phyloP scores from a whole-genome alignment of 1,284 basidiomycete species.

The Trametes sp. region DNA sequence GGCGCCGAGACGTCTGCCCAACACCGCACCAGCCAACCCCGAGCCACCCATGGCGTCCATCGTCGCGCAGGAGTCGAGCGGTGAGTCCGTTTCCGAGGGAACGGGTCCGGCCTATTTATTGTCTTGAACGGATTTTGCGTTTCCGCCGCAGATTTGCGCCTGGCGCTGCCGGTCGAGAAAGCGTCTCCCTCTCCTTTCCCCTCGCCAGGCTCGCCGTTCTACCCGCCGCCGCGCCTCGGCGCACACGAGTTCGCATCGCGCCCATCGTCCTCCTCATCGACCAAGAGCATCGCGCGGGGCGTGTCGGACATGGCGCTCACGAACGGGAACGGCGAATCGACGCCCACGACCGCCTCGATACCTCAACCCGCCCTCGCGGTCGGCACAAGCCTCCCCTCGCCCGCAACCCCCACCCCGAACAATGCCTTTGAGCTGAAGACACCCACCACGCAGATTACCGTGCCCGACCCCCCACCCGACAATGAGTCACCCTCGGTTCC shows the following conservation, averaged over 20 bases:
- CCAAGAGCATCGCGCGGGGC: conserved; percentile 37
- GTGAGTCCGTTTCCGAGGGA: conserved; percentile 20
- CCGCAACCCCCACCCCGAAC: conserved; percentile 37
- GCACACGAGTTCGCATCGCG: conserved; percentile 71
- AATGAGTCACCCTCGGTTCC: conserved; percentile 24
- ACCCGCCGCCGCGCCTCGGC: conserved; percentile 68
- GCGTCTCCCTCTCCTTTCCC: conserved; percentile 68
- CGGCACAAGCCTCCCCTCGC: conserved; percentile 27
- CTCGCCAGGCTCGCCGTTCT: conserved; percentile 69
- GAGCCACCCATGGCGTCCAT: conserved; percentile 28
- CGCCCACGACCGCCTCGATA: conserved; percentile 33
- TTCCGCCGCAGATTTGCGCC: conserved; percentile 42
- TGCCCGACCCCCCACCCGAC: conserved; percentile 29
- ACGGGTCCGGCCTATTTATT: conserved; percentile 28
- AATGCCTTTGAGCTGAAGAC: conserved; percentile 31
- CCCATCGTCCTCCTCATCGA: conserved; percentile 43
- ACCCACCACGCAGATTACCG: conserved; percentile 33
- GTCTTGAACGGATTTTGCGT: conserved; percentile 21
- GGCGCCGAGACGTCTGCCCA: conserved; percentile 14
- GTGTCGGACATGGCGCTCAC: conserved; percentile 26
- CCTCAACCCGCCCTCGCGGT: conserved; percentile 24
- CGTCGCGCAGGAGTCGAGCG: conserved; percentile 28
- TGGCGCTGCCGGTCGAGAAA: conserved; percentile 54
- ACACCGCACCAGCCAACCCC: conserved; percentile 6
- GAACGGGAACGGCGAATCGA: conserved; percentile 39